phyloP scores from a whole-genome alignment of 1,284 basidiomycete genomes.

The Clitocybe nebularis region DNA sequence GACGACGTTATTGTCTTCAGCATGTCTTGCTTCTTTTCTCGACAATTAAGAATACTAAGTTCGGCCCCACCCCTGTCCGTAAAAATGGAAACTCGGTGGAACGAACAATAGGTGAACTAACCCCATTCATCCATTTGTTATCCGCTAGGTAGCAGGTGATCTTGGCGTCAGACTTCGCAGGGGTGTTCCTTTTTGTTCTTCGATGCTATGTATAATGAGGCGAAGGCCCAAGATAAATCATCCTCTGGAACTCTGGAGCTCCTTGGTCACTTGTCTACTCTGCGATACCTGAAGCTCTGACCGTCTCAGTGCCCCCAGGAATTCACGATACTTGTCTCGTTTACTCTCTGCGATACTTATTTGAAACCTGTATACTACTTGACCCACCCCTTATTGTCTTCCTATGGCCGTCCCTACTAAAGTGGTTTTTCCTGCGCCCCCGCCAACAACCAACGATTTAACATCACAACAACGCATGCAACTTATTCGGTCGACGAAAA shows the following conservation, averaged over 20 bases:
- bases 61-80: not conserved
- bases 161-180: not conserved
- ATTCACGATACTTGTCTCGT: too few relatives aligned
- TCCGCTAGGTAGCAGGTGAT: not conserved
- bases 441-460: conserved; percentile 57
- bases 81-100: not conserved
- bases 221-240: conserved; percentile 1
- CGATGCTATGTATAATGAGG: conserved; percentile 3
- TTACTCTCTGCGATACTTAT: not conserved
- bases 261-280: conserved; percentile 2
- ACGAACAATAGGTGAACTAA: not conserved
- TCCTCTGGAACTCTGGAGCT: conserved; percentile 1
- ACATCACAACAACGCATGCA: conserved; percentile 50
- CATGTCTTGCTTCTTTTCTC: not conserved
- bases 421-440: conserved; percentile 47
- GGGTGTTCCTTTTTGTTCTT: conserved; percentile 7
- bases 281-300: too few relatives aligned
- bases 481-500: conserved; percentile 55
- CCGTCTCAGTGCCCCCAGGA: too few relatives aligned
- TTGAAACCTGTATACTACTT: not conserved
- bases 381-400: not conserved
- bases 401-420: conserved; percentile 5
- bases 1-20: conserved; percentile 1
- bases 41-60: conserved; percentile 2
- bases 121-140: conserved; percentile 1